Base-by-base conservation (phyloP, 2,329 filamentous ascomycete species). In the Paecilomyces niveus region DNA sequence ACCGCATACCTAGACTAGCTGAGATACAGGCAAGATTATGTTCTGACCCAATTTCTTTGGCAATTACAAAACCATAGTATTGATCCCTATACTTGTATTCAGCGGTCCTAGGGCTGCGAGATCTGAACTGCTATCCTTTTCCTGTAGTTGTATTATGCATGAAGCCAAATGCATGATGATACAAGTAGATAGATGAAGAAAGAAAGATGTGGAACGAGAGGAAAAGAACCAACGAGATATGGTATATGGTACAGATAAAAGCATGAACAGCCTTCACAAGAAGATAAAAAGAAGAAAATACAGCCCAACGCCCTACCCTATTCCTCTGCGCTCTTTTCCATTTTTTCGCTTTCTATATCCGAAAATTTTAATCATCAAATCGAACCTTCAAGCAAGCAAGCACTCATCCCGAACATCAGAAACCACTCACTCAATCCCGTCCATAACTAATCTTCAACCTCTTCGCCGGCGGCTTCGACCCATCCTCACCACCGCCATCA, bases 361-460 rank as follows among this genome's bases (percentile, higher is more conserved):
- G 15, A 45, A 18, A 45, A 45, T 45, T n/a, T 45, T 45, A 9
- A 18, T 45, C 39, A 9, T 45, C 39, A 18, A 18, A 45, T 18
- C n/a, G 21, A 45, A 21, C 15, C 39, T 21, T n/a, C n/a, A n/a
- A 45, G n/a, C 39, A 18, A 18, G 8, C 6, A 45, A 45, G 4
- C 22, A 32, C 26, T 15, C 33, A 31, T 22, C 18, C 50, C 24
- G 22, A 21, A 57, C 52, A 53, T 21, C 39, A 33, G 55, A 50
- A 55, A 62, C 26, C 26, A 21, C 50, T 54, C 35, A 29, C 51
- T 61, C 64, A 77, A 58, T 78, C 76, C 58, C 76, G 67, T 21
- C 69, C 74, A 65, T 78, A 79, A 51, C 70, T 78, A 52, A 79
- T 76, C 66, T 79, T 79, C 65, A 79, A 64, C 58, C 76, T 67